Conservation (phyloP, 805 yeast genomes). For the Cyberlindnera misumaiensis region DNA sequence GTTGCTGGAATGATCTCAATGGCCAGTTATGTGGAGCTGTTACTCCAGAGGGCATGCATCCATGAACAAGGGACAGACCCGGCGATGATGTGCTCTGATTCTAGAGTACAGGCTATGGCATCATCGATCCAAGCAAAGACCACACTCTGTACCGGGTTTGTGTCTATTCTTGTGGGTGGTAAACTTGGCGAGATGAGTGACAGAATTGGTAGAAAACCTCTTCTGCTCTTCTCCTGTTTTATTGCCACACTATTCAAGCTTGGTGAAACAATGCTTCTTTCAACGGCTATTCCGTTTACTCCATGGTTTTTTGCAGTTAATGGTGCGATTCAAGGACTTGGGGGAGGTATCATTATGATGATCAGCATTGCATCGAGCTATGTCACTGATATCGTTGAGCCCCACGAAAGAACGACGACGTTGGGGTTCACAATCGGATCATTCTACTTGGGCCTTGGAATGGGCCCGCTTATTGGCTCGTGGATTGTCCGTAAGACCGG, state of each 20-base stretch:
- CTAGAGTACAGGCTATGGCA: conserved; percentile 35
- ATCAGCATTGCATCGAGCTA: conserved; percentile 61
- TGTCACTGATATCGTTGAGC: conserved; percentile 64
- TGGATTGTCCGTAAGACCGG: conserved; percentile 24
- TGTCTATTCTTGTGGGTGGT: conserved; percentile 49
- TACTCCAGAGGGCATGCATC: conserved; percentile 23
- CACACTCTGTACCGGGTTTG: conserved; percentile 34
- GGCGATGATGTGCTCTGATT: conserved; percentile 27
- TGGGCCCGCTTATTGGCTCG: conserved; percentile 61
- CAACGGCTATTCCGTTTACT: conserved; percentile 31
- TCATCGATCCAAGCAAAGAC: conserved; percentile 44
- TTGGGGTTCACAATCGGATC: conserved; percentile 56
- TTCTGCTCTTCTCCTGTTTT: conserved; percentile 31
- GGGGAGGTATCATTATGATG: conserved; percentile 59
- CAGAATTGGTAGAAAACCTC: conserved; percentile 50
- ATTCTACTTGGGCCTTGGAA: conserved; percentile 51
- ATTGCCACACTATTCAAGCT: conserved; percentile 21
- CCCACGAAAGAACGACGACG: conserved; percentile 48
- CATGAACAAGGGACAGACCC: conserved; percentile 23
- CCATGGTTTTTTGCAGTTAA: conserved; percentile 35
- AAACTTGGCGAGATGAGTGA: conserved; percentile 62
- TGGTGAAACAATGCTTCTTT: conserved; percentile 22
- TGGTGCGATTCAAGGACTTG: conserved; percentile 38
- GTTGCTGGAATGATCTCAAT: conserved; percentile 33
- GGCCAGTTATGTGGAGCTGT: conserved; percentile 31